phyloP scores from a whole-genome alignment of 305 asterid genomes.

The Fraxinus ornus region DNA sequence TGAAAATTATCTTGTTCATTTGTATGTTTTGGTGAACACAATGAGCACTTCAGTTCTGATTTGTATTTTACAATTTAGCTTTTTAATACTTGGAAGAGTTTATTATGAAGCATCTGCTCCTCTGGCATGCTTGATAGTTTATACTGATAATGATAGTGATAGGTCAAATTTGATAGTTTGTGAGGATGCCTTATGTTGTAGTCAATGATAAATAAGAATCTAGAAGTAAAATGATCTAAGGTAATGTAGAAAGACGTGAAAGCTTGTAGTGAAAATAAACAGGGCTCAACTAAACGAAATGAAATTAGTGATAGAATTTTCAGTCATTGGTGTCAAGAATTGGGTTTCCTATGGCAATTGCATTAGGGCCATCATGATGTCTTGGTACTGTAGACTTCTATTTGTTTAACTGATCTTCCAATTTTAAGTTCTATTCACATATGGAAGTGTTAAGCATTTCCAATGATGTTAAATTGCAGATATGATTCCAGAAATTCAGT shows the following conservation, averaged over 20 bases:
- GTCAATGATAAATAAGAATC: background rate
- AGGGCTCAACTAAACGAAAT: background rate
- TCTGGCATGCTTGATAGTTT: background rate
- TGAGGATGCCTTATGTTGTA: background rate
- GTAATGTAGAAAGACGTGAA: background rate
- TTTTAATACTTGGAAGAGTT: background rate
- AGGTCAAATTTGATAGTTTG: conserved; percentile 6
- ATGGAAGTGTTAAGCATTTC: background rate
- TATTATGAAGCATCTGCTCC: background rate
- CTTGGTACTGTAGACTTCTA: background rate
- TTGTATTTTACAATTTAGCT: background rate
- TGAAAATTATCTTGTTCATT: background rate
- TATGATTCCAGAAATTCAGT: conserved; percentile 66
- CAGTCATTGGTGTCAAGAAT: background rate
- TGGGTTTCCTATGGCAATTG: background rate
- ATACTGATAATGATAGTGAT: background rate
- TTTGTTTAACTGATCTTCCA: background rate
- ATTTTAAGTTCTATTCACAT: background rate
- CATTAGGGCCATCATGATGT: background rate
- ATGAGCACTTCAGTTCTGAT: background rate
- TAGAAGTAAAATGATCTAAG: background rate
- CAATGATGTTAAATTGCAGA: conserved; percentile 37
- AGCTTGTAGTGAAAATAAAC: background rate
- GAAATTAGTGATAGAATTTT: background rate
- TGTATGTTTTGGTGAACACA: background rate